Percentiles rank a stretch among this genome's conserved stretches.
Conservation (phyloP, 257 asterid species). For the Schizonepeta tenuifolia region DNA sequence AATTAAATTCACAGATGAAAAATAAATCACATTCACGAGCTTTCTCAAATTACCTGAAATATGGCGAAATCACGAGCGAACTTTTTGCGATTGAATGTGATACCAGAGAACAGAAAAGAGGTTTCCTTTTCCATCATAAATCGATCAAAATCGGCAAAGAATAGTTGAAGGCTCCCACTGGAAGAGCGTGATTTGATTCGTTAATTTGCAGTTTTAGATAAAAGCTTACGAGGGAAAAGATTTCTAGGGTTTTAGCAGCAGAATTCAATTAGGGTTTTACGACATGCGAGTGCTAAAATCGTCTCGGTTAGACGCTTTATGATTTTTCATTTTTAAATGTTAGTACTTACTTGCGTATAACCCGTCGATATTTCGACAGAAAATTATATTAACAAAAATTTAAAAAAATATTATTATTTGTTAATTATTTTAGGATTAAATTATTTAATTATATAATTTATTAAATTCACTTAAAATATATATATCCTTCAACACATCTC, state of each 20-base stretch:
- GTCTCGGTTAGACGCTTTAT: too few relatives aligned
- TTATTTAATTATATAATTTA: too few relatives aligned
- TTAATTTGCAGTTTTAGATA: not conserved
- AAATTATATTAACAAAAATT: too few relatives aligned
- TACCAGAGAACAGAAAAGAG: slow-evolving; percentile 78
- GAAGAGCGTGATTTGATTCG: not conserved
- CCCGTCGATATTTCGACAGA: too few relatives aligned
- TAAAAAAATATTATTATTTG: too few relatives aligned
- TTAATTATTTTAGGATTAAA: too few relatives aligned
- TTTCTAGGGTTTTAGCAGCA: slow-evolving; percentile 34
- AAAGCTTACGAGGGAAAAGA: not conserved
- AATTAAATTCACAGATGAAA: not conserved
- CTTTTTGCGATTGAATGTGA: slow-evolving; percentile 67
- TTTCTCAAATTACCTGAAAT: slow-evolving; percentile 57
- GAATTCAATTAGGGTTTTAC: slow-evolving; percentile 14
- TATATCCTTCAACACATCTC: too few relatives aligned
- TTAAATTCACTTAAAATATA: too few relatives aligned
- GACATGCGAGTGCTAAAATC: not conserved
- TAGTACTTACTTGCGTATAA: too few relatives aligned
- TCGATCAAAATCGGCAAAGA: not conserved
- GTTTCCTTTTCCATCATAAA: slow-evolving; percentile 56
- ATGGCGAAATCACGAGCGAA: slow-evolving; percentile 62
- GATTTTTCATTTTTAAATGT: too few relatives aligned
- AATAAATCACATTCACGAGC: not conserved
- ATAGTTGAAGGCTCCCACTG: not conserved